Evolutionary conservation across 2,329 filamentous ascomycete species (phyloP).

Genomic region (Trichoderma guizhouense): DNA sequence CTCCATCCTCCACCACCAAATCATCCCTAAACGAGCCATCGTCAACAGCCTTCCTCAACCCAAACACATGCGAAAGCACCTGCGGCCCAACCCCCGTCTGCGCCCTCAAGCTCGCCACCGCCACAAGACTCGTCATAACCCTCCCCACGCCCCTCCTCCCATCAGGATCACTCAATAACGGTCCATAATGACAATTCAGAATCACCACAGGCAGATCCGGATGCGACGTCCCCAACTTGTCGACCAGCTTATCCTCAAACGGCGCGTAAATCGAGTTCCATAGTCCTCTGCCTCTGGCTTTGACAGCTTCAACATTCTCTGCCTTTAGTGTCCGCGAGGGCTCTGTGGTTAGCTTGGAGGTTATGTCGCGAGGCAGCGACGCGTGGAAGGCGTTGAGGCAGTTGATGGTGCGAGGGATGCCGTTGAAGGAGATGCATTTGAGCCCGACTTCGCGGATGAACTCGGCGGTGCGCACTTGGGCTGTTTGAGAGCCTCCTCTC

Average conservation of each 20-base stretch:
- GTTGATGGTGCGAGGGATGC: conserved; percentile 81
- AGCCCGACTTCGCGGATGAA: conserved; percentile 72
- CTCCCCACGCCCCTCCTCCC: conserved; percentile 59
- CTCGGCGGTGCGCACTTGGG: conserved; percentile 54
- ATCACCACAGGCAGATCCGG: conserved; percentile 82
- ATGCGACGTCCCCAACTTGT: conserved; percentile 70
- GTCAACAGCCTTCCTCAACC: conserved; percentile 70
- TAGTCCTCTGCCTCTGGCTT: conserved; percentile 58
- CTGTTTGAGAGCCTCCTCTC: conserved; percentile 17
- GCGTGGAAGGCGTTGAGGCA: conserved; percentile 68
- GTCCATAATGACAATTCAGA: conserved; percentile 69
- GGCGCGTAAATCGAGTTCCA: conserved; percentile 78
- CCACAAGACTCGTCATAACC: conserved; percentile 69
- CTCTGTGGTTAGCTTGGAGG: conserved; percentile 49
- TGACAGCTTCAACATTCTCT: conserved; percentile 52
- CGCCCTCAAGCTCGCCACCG: conserved; percentile 69
- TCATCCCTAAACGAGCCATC: conserved; percentile 54
- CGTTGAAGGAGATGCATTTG: conserved; percentile 78
- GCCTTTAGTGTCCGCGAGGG: conserved; percentile 53
- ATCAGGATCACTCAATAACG: conserved; percentile 67
- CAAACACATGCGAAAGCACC: conserved; percentile 78
- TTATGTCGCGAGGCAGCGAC: conserved; percentile 56
- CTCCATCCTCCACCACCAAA: conserved; percentile 31
- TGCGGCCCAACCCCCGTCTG: conserved; percentile 82
- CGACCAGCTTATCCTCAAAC: conserved; percentile 67